A percentile compares a stretch with the other conserved stretches of the same genome.
Conservation (phyloP, 805 yeast species). For the Yarrowia divulgata region DNA sequence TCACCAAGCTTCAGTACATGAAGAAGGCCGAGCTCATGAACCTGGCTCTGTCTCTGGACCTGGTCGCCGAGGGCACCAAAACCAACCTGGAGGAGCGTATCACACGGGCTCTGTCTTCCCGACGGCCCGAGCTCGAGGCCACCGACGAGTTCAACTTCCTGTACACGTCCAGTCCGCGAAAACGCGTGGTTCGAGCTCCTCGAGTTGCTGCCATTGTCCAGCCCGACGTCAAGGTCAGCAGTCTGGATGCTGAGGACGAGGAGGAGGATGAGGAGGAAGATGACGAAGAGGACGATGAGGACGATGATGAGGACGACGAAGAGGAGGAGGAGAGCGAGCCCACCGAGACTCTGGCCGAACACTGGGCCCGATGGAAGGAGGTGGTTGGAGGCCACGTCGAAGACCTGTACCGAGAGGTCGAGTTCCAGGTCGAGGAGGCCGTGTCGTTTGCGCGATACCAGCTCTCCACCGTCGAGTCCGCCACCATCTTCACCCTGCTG, state of each 20-base stretch:
- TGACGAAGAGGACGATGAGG: conserved; percentile 42
- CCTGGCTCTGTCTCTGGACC: conserved; percentile 51
- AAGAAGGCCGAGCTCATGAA: conserved; percentile 53
- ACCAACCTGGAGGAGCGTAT: conserved; percentile 48
- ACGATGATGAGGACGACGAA: conserved; percentile 45
- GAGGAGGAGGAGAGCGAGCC: conserved; percentile 43
- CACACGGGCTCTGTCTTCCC: conserved; percentile 41
- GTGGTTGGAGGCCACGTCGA: conserved; percentile 45
- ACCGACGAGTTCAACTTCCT: conserved; percentile 40
- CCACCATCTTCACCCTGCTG: conserved; percentile 13
- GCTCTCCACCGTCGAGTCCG: conserved; percentile 32
- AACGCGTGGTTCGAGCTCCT: conserved; percentile 3
- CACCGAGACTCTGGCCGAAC: conserved; percentile 40
- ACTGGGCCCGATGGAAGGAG: conserved; percentile 45
- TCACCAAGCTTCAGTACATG: conserved; percentile 31
- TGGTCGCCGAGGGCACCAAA: conserved; percentile 49
- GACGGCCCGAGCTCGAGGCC: conserved; percentile 20
- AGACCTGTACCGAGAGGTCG: conserved; percentile 40
- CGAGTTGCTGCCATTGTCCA: neutral
- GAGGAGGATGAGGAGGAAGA: conserved; percentile 32
- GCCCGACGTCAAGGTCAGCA: conserved; percentile 16
- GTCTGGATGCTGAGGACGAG: conserved; percentile 30
- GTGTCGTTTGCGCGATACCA: conserved; percentile 34
- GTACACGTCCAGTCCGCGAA: conserved; percentile 38
- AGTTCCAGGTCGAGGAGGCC: conserved; percentile 40